Evolutionary conservation across 176 grass and related monocot species (phyloP), one percentile per base, ranked within the genome.

Genomic region (Echinochloa phyllopogon): DNA sequence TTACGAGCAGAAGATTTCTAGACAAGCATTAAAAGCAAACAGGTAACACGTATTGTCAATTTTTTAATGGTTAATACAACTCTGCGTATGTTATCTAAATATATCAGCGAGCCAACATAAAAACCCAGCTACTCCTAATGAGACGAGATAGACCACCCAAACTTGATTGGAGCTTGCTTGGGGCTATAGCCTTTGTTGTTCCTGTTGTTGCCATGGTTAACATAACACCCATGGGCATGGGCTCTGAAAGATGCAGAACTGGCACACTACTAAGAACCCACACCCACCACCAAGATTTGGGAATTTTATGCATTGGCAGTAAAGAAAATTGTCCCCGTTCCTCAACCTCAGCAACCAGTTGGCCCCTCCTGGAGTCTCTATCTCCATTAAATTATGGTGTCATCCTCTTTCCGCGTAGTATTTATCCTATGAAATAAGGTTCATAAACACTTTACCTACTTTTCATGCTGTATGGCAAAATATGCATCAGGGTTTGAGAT

Each of bases 1-100:
- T 10, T 24, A 20, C 56, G 41, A 72, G 27, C 5, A 74, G 27
- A 78, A 74, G 5, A 86, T 63, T 50, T 37, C 4, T n/a, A 80
- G 59, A 41, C 3, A 55, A 65, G 13, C 23, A 74, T 81, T 52
- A 65, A 74, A 58, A 81, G 47, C 69, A 45, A 33, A 81, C 9
- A 86, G 56, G 21, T 39, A 74, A 57, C 39, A 15, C 40, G 7
- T 36, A n/a, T n/a, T n/a, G 4, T 21, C 48, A 44, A 76, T 67
- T 67, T 76, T 67, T 15, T 8, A 21, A 41, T 27, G 13, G 51
- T 55, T 66, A 44, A 56, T 49, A 84, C 41, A 18, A 25, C 10
- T 29, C 10, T 8, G 23, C 33, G 6, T 36, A 16, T 65, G 29
- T 33, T 63, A 15, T 17, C 27, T 16, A 14, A 37, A 2, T 75